phyloP scores from a whole-genome alignment of 2,329 filamentous ascomycete genomes.

The Diaporthe aspalathi region DNA sequence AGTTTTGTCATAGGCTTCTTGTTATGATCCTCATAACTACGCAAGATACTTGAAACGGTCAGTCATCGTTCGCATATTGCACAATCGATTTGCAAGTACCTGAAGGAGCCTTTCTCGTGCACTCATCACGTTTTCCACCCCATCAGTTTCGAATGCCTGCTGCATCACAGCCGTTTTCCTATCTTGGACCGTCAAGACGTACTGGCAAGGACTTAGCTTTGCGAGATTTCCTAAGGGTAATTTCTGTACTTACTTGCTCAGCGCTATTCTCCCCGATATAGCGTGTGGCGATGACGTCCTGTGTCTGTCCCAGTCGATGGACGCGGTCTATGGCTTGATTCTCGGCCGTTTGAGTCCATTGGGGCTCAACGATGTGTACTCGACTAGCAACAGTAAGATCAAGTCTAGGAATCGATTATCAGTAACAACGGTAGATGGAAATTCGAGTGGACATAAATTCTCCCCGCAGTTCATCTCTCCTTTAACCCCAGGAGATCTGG shows the following conservation, averaged over 20 bases:
- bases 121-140: background rate
- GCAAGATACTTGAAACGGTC: background rate
- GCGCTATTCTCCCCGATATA: background rate
- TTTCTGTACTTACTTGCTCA: background rate
- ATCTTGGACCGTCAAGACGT: conserved; percentile 2
- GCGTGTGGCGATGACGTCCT: background rate
- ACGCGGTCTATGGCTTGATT: background rate
- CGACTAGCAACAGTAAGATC: background rate
- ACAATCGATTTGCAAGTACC: background rate
- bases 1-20: no score
- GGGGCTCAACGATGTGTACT: background rate
- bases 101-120: background rate
- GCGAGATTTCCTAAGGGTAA: no score
- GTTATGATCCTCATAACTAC: no score
- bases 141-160: background rate
- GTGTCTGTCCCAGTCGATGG: background rate
- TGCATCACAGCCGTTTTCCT: background rate
- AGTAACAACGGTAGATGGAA: background rate
- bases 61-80: background rate
- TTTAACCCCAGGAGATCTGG: rapidly evolving
- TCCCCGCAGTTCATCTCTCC: background rate
- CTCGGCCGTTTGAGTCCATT: background rate
- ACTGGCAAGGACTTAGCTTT: background rate
- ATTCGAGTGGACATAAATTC: background rate
- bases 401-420: background rate